Base-by-base conservation (phyloP, 2,329 filamentous ascomycete genomes). In the Colletotrichum neosansevieriae region DNA sequence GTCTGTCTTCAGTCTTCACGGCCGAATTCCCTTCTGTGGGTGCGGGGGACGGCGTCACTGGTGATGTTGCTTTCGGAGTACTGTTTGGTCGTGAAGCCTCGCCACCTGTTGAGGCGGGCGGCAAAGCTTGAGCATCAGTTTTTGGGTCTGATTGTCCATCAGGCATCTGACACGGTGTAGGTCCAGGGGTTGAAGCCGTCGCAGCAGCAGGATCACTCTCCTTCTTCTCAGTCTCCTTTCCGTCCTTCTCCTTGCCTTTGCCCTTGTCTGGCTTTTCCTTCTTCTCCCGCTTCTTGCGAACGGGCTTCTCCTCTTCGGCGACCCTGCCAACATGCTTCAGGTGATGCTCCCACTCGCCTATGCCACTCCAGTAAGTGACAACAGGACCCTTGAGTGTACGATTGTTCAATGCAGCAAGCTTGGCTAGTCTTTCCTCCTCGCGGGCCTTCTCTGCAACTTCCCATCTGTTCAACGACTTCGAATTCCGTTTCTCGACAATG, bases 321-420 rank as follows among this genome's bases (percentile, higher is more conserved):
- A 91, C 85, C 72, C 87, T 90, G 45, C 93, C 92, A 44, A 94
- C 86, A 70, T 88, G 86, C 75, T 88, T 90, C 75, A 94, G 82
- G 76, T 91, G 92, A 74, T 93, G 91, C 63, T 91, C 86, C 87
- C 93, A 95, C 73, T 93, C 89, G 38, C 92, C 92, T 71, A 93
- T 88, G n/a, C 95, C 96, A 78, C 94, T 98, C 91, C 94, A 98
- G 78, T 92, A 95, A 2, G 93, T 93, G 47, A 98, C 90, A 11
- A 98, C 93, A 0, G 96, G 94, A 0, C 96, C 96, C 61, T 95
- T 91, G 9, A 98, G 86, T 58, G 92, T 93, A 56, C 94, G 89
- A 77, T 94, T 93, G 74, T 97, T 92, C 73, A 98, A 83, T 13
- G 95, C 96, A 44, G 95, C 94, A 54, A 98, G 84, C 80, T 92